phyloP scores from a whole-genome alignment of 176 grass and related monocot genomes.

The Otatea glauca region DNA sequence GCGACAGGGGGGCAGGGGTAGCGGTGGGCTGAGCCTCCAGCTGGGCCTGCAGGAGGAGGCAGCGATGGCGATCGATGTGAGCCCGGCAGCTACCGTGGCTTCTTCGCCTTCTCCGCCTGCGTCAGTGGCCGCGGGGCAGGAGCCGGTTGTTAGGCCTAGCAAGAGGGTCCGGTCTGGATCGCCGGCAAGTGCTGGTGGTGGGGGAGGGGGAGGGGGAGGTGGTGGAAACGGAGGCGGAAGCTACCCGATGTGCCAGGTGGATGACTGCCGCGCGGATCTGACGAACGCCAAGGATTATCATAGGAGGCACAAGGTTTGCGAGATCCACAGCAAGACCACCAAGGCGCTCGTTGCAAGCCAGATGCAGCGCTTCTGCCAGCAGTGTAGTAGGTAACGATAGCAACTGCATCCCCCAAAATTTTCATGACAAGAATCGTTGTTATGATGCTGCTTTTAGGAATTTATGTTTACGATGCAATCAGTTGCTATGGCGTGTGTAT shows the following conservation, averaged over 20 bases:
- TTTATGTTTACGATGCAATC: slow-evolving; percentile 21
- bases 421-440: slow-evolving; percentile 20
- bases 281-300: slow-evolving; percentile 92
- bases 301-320: slow-evolving; percentile 91
- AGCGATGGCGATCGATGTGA: slow-evolving; percentile 36
- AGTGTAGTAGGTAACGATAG: slow-evolving; percentile 93
- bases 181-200: slow-evolving; percentile 54
- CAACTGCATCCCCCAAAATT: not conserved
- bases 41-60: slow-evolving; percentile 53
- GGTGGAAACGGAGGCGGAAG: slow-evolving; percentile 41
- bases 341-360: slow-evolving; percentile 84
- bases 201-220: slow-evolving; percentile 25
- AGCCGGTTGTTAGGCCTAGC: slow-evolving; percentile 53
- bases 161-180: slow-evolving; percentile 88
- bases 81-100: slow-evolving; percentile 32
- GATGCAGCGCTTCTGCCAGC: slow-evolving; percentile 98
- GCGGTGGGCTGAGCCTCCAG: slow-evolving; percentile 61
- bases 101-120: slow-evolving; percentile 46
- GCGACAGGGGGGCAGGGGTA: slow-evolving; percentile 28
- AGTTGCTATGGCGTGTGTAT: not conserved
- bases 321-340: slow-evolving; percentile 86
- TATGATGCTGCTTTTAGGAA: slow-evolving; percentile 16
- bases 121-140: slow-evolving; percentile 30
- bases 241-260: slow-evolving; percentile 98
- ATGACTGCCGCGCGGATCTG: slow-evolving; percentile 89